A percentile compares a stretch with the other conserved stretches of the same genome.
Conservation (phyloP, 2,329 filamentous ascomycete species). For the Fusarium denticulatum region DNA sequence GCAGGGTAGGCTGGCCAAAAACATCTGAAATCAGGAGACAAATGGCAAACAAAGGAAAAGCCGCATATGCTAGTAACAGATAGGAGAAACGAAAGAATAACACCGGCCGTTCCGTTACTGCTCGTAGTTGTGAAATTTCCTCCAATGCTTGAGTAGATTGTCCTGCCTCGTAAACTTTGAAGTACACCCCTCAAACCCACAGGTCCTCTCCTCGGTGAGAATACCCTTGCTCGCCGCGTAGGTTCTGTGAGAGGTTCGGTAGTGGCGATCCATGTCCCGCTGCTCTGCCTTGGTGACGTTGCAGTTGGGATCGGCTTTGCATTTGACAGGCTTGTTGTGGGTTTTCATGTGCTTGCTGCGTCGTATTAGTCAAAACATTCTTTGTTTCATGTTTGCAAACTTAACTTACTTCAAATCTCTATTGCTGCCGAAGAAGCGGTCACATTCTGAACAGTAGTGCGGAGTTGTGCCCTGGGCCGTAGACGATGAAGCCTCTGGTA, state of each 20-base stretch:
- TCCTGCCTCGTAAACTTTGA: slow-evolving; percentile 30
- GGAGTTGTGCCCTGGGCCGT: not conserved
- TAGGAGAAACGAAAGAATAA: not conserved
- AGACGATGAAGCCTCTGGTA: slow-evolving; percentile 15
- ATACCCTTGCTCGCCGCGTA: slow-evolving; percentile 22
- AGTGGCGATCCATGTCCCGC: slow-evolving; percentile 42
- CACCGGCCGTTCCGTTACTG: not conserved
- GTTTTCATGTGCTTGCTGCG: slow-evolving; percentile 40
- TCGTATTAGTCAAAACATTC: not conserved
- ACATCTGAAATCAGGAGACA: slow-evolving; percentile 18
- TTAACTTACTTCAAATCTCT: slow-evolving; percentile 32
- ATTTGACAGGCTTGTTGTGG: slow-evolving; percentile 34
- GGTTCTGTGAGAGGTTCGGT: slow-evolving; percentile 19
- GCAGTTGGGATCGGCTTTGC: slow-evolving; percentile 32
- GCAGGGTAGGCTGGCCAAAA: slow-evolving; percentile 22
- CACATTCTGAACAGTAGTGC: slow-evolving; percentile 11
- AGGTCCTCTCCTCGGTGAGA: not conserved
- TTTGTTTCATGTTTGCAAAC: not conserved
- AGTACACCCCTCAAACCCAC: slow-evolving; percentile 4
- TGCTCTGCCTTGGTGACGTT: slow-evolving; percentile 23
- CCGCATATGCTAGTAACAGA: not conserved
- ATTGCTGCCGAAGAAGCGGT: not conserved
- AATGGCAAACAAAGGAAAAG: not conserved
- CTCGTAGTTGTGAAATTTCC: slow-evolving; percentile 9
- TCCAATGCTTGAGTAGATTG: slow-evolving; percentile 35